phyloP scores from a whole-genome alignment of 2,329 filamentous ascomycete species.

The Ophiostoma perfectum region DNA sequence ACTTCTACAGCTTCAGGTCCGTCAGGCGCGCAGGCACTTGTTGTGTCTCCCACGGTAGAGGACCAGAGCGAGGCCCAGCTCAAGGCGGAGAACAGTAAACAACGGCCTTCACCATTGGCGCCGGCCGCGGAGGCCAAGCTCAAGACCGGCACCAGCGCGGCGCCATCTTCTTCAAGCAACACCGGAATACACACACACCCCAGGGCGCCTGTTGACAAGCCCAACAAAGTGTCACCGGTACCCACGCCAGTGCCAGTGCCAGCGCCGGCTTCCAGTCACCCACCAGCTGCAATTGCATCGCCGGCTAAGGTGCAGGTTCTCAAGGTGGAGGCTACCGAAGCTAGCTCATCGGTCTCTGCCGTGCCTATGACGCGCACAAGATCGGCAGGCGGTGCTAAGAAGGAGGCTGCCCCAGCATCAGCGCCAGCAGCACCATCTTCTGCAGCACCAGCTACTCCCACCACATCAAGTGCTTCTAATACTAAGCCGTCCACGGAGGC shows the following conservation, averaged over 20 bases:
- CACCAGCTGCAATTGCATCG: not conserved
- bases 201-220: slow-evolving; percentile 40
- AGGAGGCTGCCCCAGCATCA: slow-evolving; percentile 22
- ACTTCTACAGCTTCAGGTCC: not conserved
- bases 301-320: slow-evolving; percentile 33
- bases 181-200: slow-evolving; percentile 31
- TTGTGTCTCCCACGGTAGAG: slow-evolving; percentile 44
- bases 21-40: not conserved
- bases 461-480: not conserved
- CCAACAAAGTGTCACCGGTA: slow-evolving; percentile 41
- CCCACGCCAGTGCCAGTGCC: slow-evolving; percentile 14
- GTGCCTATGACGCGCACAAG: slow-evolving; percentile 22
- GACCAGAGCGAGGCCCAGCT: slow-evolving; percentile 67
- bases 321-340: slow-evolving; percentile 30
- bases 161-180: slow-evolving; percentile 18
- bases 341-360: slow-evolving; percentile 13
- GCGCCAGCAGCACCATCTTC: not conserved
- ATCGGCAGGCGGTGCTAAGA: slow-evolving; percentile 26
- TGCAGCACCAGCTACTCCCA: not conserved
- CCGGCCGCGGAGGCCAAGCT: slow-evolving; percentile 9
- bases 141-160: not conserved
- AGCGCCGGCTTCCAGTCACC: not conserved
- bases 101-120: slow-evolving; percentile 49
- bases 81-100: slow-evolving; percentile 49
- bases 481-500: not conserved